Evolutionary conservation across 768 basidiomycete genomes (phyloP).

Genomic region (Chalciporus pseudorubinellus): DNA sequence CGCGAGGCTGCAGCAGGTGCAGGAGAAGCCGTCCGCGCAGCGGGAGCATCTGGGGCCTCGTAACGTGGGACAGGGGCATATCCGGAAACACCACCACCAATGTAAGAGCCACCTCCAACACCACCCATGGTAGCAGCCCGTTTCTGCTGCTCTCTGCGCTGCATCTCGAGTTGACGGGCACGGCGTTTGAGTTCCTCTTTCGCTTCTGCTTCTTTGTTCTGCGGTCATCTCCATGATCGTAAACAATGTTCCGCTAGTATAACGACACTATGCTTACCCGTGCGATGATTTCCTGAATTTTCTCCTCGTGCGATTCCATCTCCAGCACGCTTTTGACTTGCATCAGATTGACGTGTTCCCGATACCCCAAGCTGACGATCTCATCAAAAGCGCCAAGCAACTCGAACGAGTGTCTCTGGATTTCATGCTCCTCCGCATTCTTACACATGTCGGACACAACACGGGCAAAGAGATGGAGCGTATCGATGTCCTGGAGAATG

Average conservation of each 20-base stretch:
- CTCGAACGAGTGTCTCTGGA: constrained; percentile 88
- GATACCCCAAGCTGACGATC: constrained; percentile 86
- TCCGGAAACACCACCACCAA: constrained; percentile 65
- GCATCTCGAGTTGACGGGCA: constrained; percentile 97
- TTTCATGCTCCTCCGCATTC: constrained; percentile 84
- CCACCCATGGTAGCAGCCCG: constrained; percentile 51
- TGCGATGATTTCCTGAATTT: constrained; percentile 97
- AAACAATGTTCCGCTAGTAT: background rate
- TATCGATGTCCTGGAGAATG: constrained; percentile 97
- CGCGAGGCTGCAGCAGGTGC: constrained; percentile 49
- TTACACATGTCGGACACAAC: constrained; percentile 91
- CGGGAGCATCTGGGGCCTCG: constrained; percentile 57
- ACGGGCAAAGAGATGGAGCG: constrained; percentile 89
- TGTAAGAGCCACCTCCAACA: constrained; percentile 53
- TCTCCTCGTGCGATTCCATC: constrained; percentile 92
- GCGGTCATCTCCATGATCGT: background rate
- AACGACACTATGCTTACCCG: constrained; percentile 50
- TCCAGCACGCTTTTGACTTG: constrained; percentile 78
- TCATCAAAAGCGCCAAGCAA: constrained; percentile 96
- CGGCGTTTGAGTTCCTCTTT: constrained; percentile 98
- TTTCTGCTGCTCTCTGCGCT: constrained; percentile 89
- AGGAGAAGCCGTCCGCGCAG: constrained; percentile 42
- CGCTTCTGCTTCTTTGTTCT: constrained; percentile 99
- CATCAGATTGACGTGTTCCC: constrained; percentile 74
- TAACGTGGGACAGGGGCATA: constrained; percentile 73